Conservation (phyloP, 148 eudicot genomes). For the Arctostaphylos glauca region DNA sequence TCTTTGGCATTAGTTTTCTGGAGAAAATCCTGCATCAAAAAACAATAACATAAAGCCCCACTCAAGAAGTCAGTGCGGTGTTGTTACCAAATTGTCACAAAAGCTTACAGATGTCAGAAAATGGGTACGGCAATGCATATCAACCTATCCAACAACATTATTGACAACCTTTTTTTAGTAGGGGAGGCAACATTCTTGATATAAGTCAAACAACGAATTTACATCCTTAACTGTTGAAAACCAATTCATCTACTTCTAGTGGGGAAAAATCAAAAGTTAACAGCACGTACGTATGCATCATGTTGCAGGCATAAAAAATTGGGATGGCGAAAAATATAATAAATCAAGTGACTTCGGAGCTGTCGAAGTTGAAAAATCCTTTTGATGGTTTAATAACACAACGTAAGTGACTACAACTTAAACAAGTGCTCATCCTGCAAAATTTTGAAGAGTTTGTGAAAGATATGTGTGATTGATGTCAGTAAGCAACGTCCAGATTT, state of each 20-base stretch:
- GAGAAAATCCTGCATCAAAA: constrained; percentile 56
- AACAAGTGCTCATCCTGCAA: background rate
- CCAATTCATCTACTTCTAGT: background rate
- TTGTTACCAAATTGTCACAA: background rate
- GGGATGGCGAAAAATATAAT: too few species aligned
- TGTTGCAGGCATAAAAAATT: background rate
- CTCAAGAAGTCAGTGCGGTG: background rate
- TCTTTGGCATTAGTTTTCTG: constrained; percentile 76
- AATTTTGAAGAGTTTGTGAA: background rate
- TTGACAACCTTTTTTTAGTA: too few species aligned
- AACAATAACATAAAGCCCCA: constrained; percentile 1
- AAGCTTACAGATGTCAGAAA: background rate
- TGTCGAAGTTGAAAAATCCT: background rate
- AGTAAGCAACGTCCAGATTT: background rate
- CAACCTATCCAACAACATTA: background rate
- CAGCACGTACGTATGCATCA: background rate
- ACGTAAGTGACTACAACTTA: background rate
- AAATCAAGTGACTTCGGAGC: background rate
- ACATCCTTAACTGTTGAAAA: background rate
- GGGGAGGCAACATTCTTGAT: background rate
- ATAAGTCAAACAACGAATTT: background rate
- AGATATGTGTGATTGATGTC: background rate
- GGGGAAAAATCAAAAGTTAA: background rate
- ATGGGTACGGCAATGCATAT: background rate
- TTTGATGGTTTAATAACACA: background rate